Conservation (phyloP, 441 rosid species). For the Populus hybrid region DNA sequence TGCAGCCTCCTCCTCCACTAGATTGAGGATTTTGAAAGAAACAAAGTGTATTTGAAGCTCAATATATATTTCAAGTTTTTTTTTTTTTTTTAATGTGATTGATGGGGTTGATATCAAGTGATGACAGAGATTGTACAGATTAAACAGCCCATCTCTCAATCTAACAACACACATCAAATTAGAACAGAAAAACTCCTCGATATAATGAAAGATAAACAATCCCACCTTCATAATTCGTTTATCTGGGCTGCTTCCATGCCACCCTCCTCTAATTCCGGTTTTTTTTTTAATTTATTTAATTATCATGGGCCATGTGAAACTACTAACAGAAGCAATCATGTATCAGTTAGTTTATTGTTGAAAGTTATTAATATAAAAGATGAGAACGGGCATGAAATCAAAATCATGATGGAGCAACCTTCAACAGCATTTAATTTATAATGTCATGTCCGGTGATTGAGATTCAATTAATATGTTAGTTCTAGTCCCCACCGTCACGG, state of each 20-base stretch:
- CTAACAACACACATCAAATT: neutral
- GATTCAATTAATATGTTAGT: no score
- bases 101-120: neutral
- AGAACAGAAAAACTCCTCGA: no score
- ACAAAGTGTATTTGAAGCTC: neutral
- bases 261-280: neutral
- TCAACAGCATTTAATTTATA: no score
- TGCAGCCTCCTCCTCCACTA: constrained; percentile 15
- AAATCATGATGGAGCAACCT: no score
- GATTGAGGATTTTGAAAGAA: constrained; percentile 13
- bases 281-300: neutral
- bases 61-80: neutral
- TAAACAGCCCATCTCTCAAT: neutral
- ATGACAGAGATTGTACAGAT: constrained; percentile 8
- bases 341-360: neutral
- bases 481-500: no score
- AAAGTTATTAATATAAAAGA: neutral
- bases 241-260: no score
- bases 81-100: no score
- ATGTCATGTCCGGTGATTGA: no score
- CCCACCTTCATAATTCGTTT: no score
- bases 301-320: neutral
- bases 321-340: neutral
- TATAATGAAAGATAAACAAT: no score
- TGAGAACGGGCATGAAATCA: neutral